phyloP scores from a whole-genome alignment of 2,329 filamentous ascomycete species.

The Coccinonectria pachysandricola region DNA sequence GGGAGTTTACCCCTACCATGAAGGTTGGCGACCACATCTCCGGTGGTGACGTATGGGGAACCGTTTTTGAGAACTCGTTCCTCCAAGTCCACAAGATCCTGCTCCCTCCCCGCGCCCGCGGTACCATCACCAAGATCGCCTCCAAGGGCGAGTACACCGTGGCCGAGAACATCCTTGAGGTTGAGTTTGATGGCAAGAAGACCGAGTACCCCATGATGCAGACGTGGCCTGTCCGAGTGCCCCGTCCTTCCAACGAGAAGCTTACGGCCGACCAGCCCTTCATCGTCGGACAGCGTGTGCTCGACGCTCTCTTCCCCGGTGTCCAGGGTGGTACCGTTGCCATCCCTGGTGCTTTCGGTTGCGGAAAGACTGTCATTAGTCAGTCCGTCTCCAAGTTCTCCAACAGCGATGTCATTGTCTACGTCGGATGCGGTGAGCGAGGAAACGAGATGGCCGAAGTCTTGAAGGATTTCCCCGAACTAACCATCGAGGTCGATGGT shows the following conservation, averaged over 20 bases:
- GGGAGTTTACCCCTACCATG: constrained; percentile 84
- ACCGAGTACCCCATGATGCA: constrained; percentile 97
- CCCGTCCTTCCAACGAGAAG: constrained; percentile 86
- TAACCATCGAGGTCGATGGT: constrained; percentile 87
- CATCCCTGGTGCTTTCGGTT: constrained; percentile 96
- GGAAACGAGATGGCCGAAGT: constrained; percentile 99
- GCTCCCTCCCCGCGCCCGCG: constrained; percentile 77
- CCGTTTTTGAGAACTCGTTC: constrained; percentile 91
- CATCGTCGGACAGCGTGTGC: constrained; percentile 90
- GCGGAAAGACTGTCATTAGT: constrained; percentile 97
- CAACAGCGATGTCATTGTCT: constrained; percentile 97
- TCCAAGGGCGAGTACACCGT: constrained; percentile 89
- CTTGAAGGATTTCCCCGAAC: constrained; percentile 98
- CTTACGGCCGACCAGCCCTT: constrained; percentile 82
- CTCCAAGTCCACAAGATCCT: constrained; percentile 89
- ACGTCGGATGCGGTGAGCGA: constrained; percentile 84
- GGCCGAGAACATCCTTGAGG: constrained; percentile 83
- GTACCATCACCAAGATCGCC: constrained; percentile 85
- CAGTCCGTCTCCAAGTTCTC: constrained; percentile 99
- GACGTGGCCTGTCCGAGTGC: constrained; percentile 93
- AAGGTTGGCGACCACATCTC: constrained; percentile 97
- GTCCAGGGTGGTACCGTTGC: constrained; percentile 96
- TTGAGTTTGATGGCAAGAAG: constrained; percentile 96
- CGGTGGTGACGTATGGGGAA: constrained; percentile 92
- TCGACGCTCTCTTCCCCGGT: constrained; percentile 91